These are phyloP conservation scores for Dactylonectria macrodidyma DNA, from an alignment of 2,329 filamentous ascomycete genomes.

Conservation along the genomic window DNA sequence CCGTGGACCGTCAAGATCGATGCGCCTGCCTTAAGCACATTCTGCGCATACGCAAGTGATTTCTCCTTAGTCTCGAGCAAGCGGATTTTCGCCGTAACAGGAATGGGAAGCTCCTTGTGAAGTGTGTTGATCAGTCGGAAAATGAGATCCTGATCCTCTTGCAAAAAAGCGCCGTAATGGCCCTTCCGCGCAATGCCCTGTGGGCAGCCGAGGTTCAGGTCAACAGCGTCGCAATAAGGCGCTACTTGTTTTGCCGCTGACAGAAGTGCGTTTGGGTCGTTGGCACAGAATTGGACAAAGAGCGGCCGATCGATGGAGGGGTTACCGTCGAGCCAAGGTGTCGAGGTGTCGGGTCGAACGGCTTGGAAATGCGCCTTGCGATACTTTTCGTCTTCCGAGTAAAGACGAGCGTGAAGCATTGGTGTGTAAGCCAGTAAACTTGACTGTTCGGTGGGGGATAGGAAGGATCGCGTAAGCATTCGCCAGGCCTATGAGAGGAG, in stretches of 20 bases:
- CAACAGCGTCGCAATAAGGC: slow-evolving; percentile 93
- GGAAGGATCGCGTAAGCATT: slow-evolving; percentile 93
- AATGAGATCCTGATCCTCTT: slow-evolving; percentile 91
- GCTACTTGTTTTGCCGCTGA: slow-evolving; percentile 83
- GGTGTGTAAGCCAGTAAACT: slow-evolving; percentile 90
- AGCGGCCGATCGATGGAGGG: slow-evolving; percentile 87
- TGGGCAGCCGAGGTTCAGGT: slow-evolving; percentile 95
- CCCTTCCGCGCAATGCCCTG: slow-evolving; percentile 95
- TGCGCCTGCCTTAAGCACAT: slow-evolving; percentile 88
- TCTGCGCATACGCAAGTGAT: slow-evolving; percentile 90
- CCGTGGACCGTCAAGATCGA: slow-evolving; percentile 96
- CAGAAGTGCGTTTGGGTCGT: slow-evolving; percentile 85
- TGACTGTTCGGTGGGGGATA: slow-evolving; percentile 75
- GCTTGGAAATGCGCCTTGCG: slow-evolving; percentile 87
- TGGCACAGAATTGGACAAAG: slow-evolving; percentile 97
- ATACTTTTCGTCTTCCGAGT: slow-evolving; percentile 82
- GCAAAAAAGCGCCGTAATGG: slow-evolving; percentile 93
- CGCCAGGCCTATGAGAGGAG: slow-evolving; percentile 84
- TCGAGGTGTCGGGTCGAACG: slow-evolving; percentile 53
- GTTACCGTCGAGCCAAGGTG: slow-evolving; percentile 86
- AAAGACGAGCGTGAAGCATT: slow-evolving; percentile 96
- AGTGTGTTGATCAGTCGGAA: slow-evolving; percentile 87
- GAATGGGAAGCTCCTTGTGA: slow-evolving; percentile 82
- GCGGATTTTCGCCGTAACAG: slow-evolving; percentile 95
- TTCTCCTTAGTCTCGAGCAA: slow-evolving; percentile 89